These are phyloP conservation scores for Spergularia bocconei DNA, from an alignment of 148 eudicot genomes.

Conservation along the genomic window DNA sequence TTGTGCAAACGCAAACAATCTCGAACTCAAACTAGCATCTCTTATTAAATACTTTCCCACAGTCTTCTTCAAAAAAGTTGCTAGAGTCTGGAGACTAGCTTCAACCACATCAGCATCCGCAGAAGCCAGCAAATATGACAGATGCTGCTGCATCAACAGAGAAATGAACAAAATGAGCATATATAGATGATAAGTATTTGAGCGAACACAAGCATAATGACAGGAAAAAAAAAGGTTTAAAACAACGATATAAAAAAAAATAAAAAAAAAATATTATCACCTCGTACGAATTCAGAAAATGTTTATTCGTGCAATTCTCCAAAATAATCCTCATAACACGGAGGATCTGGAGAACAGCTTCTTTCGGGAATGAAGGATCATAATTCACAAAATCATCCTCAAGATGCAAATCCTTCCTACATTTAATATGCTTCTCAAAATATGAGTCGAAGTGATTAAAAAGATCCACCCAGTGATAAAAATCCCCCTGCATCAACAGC, in stretches of 20 bases:
- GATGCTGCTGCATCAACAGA: slow-evolving; percentile 58
- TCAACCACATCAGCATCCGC: slow-evolving; percentile 91
- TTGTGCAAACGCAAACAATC: slow-evolving; percentile 87
- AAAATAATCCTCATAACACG: slow-evolving; percentile 76
- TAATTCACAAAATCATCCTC: slow-evolving; percentile 69
- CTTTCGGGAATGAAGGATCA: slow-evolving; percentile 94
- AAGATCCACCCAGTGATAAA: slow-evolving; percentile 94
- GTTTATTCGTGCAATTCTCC: slow-evolving; percentile 96
- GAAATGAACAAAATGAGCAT: background rate
- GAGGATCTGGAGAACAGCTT: slow-evolving; percentile 83
- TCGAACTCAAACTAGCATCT: slow-evolving; percentile 73
- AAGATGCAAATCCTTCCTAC: slow-evolving; percentile 83
- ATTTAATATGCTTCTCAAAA: slow-evolving; percentile 78
- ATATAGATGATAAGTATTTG: slow-evolving; percentile 2
- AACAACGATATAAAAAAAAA: background rate
- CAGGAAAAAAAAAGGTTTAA: background rate
- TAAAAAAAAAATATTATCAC: slow-evolving; percentile 34
- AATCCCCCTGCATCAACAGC: slow-evolving; percentile 72
- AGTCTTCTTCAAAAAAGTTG: slow-evolving; percentile 81
- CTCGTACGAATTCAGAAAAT: slow-evolving; percentile 88
- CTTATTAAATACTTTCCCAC: slow-evolving; percentile 77
- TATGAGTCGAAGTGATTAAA: slow-evolving; percentile 86
- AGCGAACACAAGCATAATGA: background rate
- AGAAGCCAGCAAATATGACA: slow-evolving; percentile 84
- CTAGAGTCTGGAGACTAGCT: slow-evolving; percentile 89